These are phyloP conservation scores for Cladosporium sp. DNA, from an alignment of 2,329 filamentous ascomycete genomes.

Conservation along the genomic window DNA sequence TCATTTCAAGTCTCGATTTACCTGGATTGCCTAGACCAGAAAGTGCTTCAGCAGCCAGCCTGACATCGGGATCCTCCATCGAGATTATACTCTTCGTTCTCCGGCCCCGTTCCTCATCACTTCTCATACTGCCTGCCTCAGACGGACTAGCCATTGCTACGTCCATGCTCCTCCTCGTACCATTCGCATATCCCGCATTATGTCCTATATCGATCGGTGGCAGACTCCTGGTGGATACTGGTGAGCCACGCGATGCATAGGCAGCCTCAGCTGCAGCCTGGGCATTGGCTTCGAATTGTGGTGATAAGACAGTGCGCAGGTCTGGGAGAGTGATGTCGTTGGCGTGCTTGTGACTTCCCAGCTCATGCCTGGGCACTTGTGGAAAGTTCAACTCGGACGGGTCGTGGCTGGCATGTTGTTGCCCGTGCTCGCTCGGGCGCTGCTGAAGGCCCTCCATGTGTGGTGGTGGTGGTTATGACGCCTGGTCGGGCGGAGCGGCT, in stretches of 20 bases:
- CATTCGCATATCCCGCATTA: constrained; percentile 20
- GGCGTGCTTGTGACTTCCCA: constrained; percentile 5
- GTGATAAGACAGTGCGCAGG: constrained; percentile 40
- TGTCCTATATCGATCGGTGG: constrained; percentile 35
- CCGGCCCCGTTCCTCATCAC: constrained; percentile 17
- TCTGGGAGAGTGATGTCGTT: constrained; percentile 38
- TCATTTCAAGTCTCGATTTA: not conserved
- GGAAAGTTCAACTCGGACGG: constrained; percentile 8
- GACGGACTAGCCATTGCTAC: constrained; percentile 39
- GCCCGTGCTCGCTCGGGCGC: constrained; percentile 1
- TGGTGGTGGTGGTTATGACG: constrained; percentile 2
- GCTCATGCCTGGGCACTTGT: constrained; percentile 10
- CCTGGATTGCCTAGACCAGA: constrained; percentile 34
- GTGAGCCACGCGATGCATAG: constrained; percentile 23
- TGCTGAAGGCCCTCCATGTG: constrained; percentile 10
- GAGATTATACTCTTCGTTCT: constrained; percentile 39
- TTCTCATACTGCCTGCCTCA: constrained; percentile 37
- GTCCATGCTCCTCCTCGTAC: constrained; percentile 29
- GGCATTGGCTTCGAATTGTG: constrained; percentile 28
- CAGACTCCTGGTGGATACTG: constrained; percentile 24
- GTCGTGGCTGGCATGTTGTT: constrained; percentile 8
- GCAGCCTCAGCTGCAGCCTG: constrained; percentile 18
- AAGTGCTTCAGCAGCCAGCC: constrained; percentile 47
- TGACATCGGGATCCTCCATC: constrained; percentile 46
- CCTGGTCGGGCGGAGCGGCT: not conserved